A percentile compares a stretch with the other conserved stretches of the same genome.
Evolutionary conservation across 108 stramenopile species (phyloP).

Genomic region (Nitzschia sp.): DNA sequence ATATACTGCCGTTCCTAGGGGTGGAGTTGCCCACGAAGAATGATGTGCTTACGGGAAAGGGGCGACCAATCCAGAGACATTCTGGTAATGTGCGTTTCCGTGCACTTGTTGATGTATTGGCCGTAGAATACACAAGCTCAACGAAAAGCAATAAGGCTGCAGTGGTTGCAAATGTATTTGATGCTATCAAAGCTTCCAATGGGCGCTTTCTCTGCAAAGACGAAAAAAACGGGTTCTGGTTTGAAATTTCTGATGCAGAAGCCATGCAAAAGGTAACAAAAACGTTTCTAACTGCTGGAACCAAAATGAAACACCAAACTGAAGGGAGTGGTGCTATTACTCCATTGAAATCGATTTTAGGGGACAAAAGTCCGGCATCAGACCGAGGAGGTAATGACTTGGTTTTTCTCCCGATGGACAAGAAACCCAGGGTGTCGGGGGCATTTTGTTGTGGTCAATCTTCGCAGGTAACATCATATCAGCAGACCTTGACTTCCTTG

Average conservation of each 20-base stretch:
- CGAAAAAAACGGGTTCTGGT: not conserved
- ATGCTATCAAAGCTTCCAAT: not conserved
- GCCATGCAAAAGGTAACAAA: not conserved
- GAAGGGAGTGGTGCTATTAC: no score
- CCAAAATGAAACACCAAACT: not conserved
- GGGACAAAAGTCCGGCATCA: no score
- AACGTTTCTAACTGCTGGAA: not conserved
- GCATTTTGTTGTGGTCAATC: no score
- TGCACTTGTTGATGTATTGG: not conserved
- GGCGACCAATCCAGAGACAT: conserved; percentile 12
- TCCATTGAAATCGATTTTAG: no score
- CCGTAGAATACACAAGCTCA: not conserved
- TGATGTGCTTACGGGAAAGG: conserved; percentile 22
- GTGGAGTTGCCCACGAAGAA: conserved; percentile 8
- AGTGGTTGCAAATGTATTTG: not conserved
- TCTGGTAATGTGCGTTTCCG: conserved; percentile 5
- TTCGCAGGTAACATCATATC: no score
- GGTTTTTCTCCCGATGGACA: no score
- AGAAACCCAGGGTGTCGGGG: no score
- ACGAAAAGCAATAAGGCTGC: not conserved
- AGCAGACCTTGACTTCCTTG: no score
- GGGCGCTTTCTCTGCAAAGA: conserved; percentile 5
- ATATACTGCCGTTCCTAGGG: not conserved
- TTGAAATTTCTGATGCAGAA: not conserved
- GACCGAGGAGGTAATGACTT: no score